Base-by-base conservation (phyloP, 106 monocot species). In the Agapanthus africanus region DNA sequence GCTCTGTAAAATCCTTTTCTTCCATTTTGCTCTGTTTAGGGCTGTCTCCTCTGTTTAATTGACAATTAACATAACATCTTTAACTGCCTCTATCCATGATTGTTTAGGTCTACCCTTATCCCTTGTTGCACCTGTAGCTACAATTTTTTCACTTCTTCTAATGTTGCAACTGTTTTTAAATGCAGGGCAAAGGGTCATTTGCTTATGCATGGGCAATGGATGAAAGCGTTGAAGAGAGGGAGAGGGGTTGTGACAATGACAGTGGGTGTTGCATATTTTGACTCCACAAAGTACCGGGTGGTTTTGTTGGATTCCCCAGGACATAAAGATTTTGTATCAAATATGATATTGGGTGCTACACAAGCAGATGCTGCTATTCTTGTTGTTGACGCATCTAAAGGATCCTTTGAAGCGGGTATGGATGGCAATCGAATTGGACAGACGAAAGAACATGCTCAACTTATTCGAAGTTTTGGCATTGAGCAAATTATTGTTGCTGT, bases 181-280 rank as follows among this genome's bases (percentile, higher is more conserved):
- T n/a, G n/a, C 78, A 99, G 97, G 97, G 97, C 52, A 99, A 93
- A 72, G 90, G 90, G 57, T 99, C 97, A 65, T 99, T 99, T 87
- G 79, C 92, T 61, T 92, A 82, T 92, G 97, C 97, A 63, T 99
- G 92, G 92, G 92, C 90, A 30, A 81, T 93, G 87, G 97, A 99
- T 76, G 97, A 99, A 78, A 90, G 97, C 71, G 11, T 64, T 71
- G 97, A 93, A 56, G 97, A 99, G 71, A 87, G 97, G 71, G 93
- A 93, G 60, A 90, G 97, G 69, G 97, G 97, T 61, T n/a, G 37
- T 99, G 16, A 99, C 97, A 46, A 93, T 99, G 97, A 85, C 92
- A 42, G 97, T 99, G 27, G 89, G 82, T 59, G 83, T 99, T 59
- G 97, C 97, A 33, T 87, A 90, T 70, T 89, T 99, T 71, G 83